Conservation (phyloP, 2,329 filamentous ascomycete genomes). For the Scorias spongiosa region DNA sequence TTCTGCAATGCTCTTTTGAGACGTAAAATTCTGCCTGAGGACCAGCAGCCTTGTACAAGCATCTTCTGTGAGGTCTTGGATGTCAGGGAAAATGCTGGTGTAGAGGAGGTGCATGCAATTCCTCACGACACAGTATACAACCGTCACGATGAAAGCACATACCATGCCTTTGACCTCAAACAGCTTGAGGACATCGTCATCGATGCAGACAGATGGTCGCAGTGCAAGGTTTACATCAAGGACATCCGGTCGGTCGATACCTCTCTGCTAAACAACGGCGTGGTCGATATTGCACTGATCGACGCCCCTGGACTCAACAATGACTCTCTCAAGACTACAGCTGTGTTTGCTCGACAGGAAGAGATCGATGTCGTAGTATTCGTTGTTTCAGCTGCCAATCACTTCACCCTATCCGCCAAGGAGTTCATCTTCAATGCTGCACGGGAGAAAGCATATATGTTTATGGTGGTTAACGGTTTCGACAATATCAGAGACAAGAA, state of each 20-base stretch:
- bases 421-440: constrained; percentile 95
- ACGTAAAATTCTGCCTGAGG: constrained; percentile 83
- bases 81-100: constrained; percentile 70
- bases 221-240: constrained; percentile 94
- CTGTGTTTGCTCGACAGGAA: constrained; percentile 90
- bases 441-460: constrained; percentile 94
- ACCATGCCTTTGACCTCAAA: constrained; percentile 64
- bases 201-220: constrained; percentile 75
- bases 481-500: constrained; percentile 87
- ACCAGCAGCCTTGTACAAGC: constrained; percentile 94
- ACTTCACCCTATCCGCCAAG: constrained; percentile 94
- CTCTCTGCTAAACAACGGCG: constrained; percentile 88
- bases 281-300: constrained; percentile 94
- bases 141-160: constrained; percentile 84
- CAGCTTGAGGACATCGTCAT: constrained; percentile 80
- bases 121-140: constrained; percentile 69
- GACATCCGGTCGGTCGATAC: constrained; percentile 82
- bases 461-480: constrained; percentile 96
- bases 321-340: constrained; percentile 92
- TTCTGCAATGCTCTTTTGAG: constrained; percentile 96
- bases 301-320: constrained; percentile 92
- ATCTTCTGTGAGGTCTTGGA: constrained; percentile 98
- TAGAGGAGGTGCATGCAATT: constrained; percentile 93
- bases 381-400: constrained; percentile 91
- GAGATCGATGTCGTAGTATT: constrained; percentile 99